Evolutionary conservation across 805 yeast genomes (phyloP), one percentile per base, ranked within the genome.

Genomic region (Yarrowia keelungensis): DNA sequence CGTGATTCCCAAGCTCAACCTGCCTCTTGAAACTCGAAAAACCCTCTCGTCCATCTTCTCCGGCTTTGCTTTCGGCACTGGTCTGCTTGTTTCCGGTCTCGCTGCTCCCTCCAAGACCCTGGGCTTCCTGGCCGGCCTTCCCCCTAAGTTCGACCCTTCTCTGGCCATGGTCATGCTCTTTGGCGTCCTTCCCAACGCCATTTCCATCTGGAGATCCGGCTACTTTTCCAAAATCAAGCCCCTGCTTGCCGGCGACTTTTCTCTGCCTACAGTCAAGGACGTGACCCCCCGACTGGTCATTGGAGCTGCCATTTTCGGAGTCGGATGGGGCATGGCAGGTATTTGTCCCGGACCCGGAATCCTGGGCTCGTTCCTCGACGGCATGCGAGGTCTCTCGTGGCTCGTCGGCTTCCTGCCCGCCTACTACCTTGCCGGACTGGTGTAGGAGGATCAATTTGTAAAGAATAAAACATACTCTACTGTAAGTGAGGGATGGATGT

Each of bases 41-140:
- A 47, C 51, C 9, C 51, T 47, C 12, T 47, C 51, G 14, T 15
- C 51, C 36, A 22, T 47, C 16, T 47, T 47, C 16, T 47, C 51
- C 5, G 51, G 51, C 51, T 47, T 47, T 47, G 51, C 51, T 26
- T 47, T 47, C 9, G 51, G 51, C 35, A 47, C 51, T 12, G 51
- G 51, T 7, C 36, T 47, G 51, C 51, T 47, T 3, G 51, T 47
- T 26, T 47, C 51, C 12, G 51, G 51, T 8, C 36, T 47, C 16
- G 51, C 51, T 14, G 51, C 51, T 26, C 51, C 51, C 36, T 47
- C 51, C 16, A 47, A 47, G 51, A 47, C 51, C 8, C 51, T 47
- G 11, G 51, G 51, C 32, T 47, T 47, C 12, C 36, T 47, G 11
- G 51, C 51, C 3, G 51, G 51, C 2, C 2, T 47, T 5, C 36